Evolutionary conservation across 805 yeast species (phyloP).

Genomic region (Candida ascalaphidarum): DNA sequence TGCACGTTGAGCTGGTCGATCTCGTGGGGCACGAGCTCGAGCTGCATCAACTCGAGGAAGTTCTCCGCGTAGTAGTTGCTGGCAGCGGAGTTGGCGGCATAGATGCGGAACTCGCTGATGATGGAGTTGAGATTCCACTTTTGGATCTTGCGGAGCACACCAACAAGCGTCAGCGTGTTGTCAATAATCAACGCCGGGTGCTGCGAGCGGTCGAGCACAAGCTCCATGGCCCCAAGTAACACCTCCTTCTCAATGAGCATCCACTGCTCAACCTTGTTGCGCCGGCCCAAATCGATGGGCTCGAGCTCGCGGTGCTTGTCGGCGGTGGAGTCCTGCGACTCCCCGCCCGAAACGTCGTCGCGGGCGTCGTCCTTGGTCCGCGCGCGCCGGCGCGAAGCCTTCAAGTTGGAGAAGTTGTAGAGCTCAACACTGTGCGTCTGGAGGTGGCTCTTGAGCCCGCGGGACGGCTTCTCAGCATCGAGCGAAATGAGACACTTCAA

Average conservation of each 20-base stretch:
- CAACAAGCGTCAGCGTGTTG: slow-evolving; percentile 69
- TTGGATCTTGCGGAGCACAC: slow-evolving; percentile 72
- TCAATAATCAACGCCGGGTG: slow-evolving; percentile 74
- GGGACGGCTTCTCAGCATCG: slow-evolving; percentile 81
- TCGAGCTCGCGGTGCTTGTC: slow-evolving; percentile 13
- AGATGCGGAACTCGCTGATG: slow-evolving; percentile 75
- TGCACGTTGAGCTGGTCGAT: slow-evolving; percentile 19
- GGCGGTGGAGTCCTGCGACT: slow-evolving; percentile 5
- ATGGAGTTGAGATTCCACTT: slow-evolving; percentile 86
- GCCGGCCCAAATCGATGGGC: slow-evolving; percentile 11
- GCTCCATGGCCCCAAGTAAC: slow-evolving; percentile 56
- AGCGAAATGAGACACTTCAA: slow-evolving; percentile 63
- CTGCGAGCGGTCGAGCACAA: slow-evolving; percentile 52
- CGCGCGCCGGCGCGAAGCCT: slow-evolving; percentile 9
- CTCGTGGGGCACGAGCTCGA: slow-evolving; percentile 40
- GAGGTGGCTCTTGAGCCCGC: slow-evolving; percentile 59
- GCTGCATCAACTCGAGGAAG: slow-evolving; percentile 64
- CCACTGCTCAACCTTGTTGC: slow-evolving; percentile 49
- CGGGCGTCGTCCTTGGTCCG: slow-evolving; percentile 11
- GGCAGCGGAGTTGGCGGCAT: slow-evolving; percentile 53
- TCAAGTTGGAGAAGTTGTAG: slow-evolving; percentile 35
- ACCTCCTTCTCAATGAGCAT: slow-evolving; percentile 66
- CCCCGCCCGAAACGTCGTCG: slow-evolving; percentile 2
- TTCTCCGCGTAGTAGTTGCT: slow-evolving; percentile 75
- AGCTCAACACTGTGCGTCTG: slow-evolving; percentile 47